These are phyloP conservation scores for Talaromyces sp. DNA, from an alignment of 2,329 filamentous ascomycete genomes.

Conservation along the genomic window DNA sequence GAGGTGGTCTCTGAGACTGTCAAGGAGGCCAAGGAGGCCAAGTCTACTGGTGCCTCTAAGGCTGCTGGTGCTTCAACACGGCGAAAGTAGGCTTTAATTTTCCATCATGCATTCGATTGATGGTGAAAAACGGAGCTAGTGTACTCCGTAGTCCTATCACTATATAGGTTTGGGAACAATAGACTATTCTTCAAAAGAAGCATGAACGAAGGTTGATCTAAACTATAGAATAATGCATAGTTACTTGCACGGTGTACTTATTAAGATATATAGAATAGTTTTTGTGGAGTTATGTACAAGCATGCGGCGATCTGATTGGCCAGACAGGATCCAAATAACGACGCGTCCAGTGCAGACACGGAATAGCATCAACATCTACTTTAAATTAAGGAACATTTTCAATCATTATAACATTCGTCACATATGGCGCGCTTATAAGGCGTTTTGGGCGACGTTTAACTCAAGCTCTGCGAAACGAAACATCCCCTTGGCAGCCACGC, in stretches of 20 bases:
- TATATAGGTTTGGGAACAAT: neutral
- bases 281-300: neutral
- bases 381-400: neutral
- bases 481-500: neutral
- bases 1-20: constrained; percentile 29
- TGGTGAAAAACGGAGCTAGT: neutral
- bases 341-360: constrained; percentile 6
- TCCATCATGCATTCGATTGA: neutral
- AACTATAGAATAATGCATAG: neutral
- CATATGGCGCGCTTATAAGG: neutral
- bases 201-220: neutral
- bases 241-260: too few relatives aligned
- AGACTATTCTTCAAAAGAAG: neutral
- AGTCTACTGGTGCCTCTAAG: constrained; percentile 19
- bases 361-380: neutral
- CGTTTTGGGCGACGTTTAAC: neutral
- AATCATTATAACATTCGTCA: neutral
- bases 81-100: constrained; percentile 10
- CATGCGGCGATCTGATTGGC: constrained; percentile 10
- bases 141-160: neutral
- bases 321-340: constrained; percentile 8
- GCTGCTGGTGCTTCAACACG: constrained; percentile 28
- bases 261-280: neutral
- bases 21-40: constrained; percentile 19
- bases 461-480: neutral